Conservation (phyloP, 1,139 yeast genomes). For the Saccharomycopsis hybrid region DNA sequence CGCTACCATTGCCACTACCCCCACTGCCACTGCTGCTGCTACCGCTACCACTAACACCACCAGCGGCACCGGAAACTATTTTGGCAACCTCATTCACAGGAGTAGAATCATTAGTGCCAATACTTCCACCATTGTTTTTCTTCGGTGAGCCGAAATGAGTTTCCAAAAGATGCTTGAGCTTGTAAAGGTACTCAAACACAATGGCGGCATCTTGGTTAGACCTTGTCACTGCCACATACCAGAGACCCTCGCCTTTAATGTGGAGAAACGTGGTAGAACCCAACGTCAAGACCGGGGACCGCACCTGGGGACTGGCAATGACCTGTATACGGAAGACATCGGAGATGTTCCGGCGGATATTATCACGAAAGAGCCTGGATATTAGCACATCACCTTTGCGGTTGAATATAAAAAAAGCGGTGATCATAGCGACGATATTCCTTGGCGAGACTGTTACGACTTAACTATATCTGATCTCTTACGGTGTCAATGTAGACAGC, state of each 20-base stretch:
- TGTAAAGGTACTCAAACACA: conserved; percentile 71
- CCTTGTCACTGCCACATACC: conserved; percentile 83
- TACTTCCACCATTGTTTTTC: neutral
- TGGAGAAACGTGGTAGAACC: conserved; percentile 92
- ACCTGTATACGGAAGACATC: conserved; percentile 91
- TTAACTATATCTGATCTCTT: too few relatives aligned
- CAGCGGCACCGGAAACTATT: conserved; percentile 9
- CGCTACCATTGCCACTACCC: too few relatives aligned
- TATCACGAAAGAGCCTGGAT: conserved; percentile 66
- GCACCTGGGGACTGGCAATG: conserved; percentile 43
- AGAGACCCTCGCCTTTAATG: conserved; percentile 60
- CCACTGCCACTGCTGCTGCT: too few relatives aligned
- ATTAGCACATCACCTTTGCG: conserved; percentile 82
- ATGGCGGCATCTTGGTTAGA: conserved; percentile 82
- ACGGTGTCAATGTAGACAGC: too few relatives aligned
- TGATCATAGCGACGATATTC: conserved; percentile 66
- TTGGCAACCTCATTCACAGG: conserved; percentile 11
- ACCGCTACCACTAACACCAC: too few relatives aligned
- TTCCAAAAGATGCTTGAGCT: conserved; percentile 43
- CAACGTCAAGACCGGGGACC: conserved; percentile 81
- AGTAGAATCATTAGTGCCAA: conserved; percentile 20
- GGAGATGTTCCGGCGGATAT: conserved; percentile 64
- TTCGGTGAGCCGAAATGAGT: neutral
- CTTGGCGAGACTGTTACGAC: too few relatives aligned
- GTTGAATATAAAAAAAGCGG: conserved; percentile 73